Evolutionary conservation across 441 rosid genomes (phyloP).

Genomic region (Francoa sonchifolia): DNA sequence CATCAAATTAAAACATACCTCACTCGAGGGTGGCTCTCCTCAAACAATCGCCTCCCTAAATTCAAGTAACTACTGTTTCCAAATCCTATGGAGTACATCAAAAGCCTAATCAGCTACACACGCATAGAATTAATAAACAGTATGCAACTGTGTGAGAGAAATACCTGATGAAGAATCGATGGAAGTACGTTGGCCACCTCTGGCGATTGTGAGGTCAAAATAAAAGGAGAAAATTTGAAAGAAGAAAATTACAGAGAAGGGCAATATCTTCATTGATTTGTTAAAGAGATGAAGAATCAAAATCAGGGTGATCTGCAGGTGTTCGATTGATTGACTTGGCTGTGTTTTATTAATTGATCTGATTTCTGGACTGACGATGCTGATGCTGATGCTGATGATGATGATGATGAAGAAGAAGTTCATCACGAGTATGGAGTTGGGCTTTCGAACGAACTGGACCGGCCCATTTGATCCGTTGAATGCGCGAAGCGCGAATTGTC

Average conservation of each 20-base stretch:
- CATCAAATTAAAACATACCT: conserved; percentile 21
- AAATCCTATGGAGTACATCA: background rate
- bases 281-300: no score
- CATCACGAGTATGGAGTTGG: no score
- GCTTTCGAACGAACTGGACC: no score
- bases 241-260: background rate
- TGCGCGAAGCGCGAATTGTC: no score
- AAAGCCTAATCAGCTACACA: background rate
- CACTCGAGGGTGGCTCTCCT: conserved; percentile 14
- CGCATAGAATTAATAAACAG: background rate
- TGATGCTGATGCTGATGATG: no score
- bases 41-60: conserved; percentile 23
- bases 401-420: no score
- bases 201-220: background rate
- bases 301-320: no score
- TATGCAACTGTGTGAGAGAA: background rate
- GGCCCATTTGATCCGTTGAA: no score
- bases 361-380: no score
- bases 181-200: conserved; percentile 1
- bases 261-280: background rate
- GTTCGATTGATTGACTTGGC: no score
- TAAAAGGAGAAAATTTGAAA: background rate
- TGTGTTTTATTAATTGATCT: no score
- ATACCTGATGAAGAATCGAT: no score
- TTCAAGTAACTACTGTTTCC: background rate